phyloP scores from a whole-genome alignment of 2,329 filamentous ascomycete genomes.

The Atkinsonella texensis region DNA sequence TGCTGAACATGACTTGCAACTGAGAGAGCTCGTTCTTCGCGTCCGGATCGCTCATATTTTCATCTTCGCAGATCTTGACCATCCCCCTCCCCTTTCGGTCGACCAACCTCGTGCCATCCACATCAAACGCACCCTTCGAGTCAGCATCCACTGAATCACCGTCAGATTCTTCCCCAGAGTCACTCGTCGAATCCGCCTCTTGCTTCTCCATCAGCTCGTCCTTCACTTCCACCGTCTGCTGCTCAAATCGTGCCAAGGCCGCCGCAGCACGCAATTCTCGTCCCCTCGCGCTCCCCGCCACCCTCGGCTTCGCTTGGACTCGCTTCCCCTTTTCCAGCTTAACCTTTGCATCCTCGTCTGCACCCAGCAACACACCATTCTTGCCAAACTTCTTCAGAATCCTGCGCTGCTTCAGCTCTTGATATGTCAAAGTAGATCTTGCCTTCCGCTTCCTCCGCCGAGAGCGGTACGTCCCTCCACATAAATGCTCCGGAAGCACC shows the following conservation, averaged over 20 bases:
- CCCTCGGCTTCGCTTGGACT: slow-evolving; percentile 53
- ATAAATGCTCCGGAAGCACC: slow-evolving; percentile 57
- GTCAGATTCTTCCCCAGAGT: slow-evolving; percentile 36
- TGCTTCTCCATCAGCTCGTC: slow-evolving; percentile 7
- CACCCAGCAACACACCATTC: slow-evolving; percentile 56
- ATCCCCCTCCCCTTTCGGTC: slow-evolving; percentile 56
- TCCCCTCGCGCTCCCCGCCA: slow-evolving; percentile 62
- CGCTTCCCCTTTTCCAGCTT: slow-evolving; percentile 56
- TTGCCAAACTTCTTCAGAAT: slow-evolving; percentile 68
- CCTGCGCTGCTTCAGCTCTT: slow-evolving; percentile 59
- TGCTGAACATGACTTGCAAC: slow-evolving; percentile 34
- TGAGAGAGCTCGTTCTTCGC: slow-evolving; percentile 47
- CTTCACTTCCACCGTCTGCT: slow-evolving; percentile 31
- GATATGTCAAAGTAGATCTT: slow-evolving; percentile 47
- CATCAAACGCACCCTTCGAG: slow-evolving; percentile 45
- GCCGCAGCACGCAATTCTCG: slow-evolving; percentile 66
- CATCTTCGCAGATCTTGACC: slow-evolving; percentile 65
- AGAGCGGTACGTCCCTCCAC: slow-evolving; percentile 66
- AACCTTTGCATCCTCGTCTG: slow-evolving; percentile 52
- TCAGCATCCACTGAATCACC: slow-evolving; percentile 21
- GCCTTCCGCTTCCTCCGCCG: slow-evolving; percentile 42
- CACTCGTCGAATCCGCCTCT: slow-evolving; percentile 31
- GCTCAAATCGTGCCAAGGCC: slow-evolving; percentile 60
- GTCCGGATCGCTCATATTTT: slow-evolving; percentile 37
- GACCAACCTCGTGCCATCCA: slow-evolving; percentile 50